A percentile compares a stretch with the other conserved stretches of the same genome.
Evolutionary conservation across 345 rosid genomes (phyloP).

Genomic region (Eutrema yunnanense): DNA sequence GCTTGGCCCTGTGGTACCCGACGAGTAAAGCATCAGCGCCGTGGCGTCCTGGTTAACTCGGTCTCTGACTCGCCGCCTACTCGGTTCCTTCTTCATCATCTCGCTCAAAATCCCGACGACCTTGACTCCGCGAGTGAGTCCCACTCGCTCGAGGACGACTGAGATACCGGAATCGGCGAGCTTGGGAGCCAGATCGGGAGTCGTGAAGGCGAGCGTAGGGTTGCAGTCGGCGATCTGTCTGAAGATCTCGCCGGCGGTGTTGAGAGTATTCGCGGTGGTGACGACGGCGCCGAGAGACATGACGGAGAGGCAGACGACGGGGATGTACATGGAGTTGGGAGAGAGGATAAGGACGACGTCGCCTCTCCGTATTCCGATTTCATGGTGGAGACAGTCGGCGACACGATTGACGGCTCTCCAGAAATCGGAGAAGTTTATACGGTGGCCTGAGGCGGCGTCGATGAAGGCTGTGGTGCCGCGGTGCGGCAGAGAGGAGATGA

Average conservation of each 20-base stretch:
- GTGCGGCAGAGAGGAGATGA: constrained; percentile 74
- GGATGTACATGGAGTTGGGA: constrained; percentile 70
- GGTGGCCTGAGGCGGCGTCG: constrained; percentile 63
- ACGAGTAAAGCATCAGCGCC: constrained; percentile 77
- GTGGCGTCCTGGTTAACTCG: constrained; percentile 62
- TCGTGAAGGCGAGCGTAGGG: constrained; percentile 60
- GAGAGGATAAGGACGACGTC: constrained; percentile 71
- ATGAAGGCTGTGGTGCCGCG: constrained; percentile 61
- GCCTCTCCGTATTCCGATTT: constrained; percentile 61
- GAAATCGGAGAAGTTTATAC: constrained; percentile 52
- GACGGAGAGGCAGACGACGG: constrained; percentile 69
- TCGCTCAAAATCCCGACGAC: constrained; percentile 36
- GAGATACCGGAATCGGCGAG: constrained; percentile 36
- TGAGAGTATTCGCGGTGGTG: constrained; percentile 83
- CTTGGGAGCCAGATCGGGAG: constrained; percentile 41
- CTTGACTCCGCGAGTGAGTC: constrained; percentile 2
- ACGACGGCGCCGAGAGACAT: constrained; percentile 82
- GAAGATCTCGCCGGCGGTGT: constrained; percentile 63
- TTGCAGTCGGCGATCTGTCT: constrained; percentile 58
- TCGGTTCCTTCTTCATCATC: constrained; percentile 38
- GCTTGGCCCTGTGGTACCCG: constrained; percentile 81
- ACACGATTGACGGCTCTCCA: constrained; percentile 70
- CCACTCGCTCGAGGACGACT: constrained; percentile 36
- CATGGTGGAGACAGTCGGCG: constrained; percentile 37
- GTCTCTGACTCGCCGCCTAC: constrained; percentile 35